A percentile compares a stretch with the other conserved stretches of the same genome.
These are phyloP conservation scores for Phaeomoniella chlamydospora DNA, from an alignment of 2,329 filamentous ascomycete genomes.

Conservation along the genomic window DNA sequence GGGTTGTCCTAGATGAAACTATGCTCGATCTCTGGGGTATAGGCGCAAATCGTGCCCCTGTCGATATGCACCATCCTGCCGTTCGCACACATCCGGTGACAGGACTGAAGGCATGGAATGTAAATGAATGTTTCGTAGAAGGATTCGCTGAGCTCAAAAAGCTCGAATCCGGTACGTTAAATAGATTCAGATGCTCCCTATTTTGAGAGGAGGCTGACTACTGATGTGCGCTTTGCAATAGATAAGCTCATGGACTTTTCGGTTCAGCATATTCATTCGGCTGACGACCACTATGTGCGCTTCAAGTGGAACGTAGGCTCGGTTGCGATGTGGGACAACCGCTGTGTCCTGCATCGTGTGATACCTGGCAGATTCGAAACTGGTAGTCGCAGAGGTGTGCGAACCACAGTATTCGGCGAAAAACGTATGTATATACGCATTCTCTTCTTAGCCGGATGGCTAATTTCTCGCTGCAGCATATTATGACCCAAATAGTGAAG, in stretches of 20 bases:
- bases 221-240: slow-evolving; percentile 1
- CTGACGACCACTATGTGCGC: slow-evolving; percentile 9
- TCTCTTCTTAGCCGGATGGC: no score
- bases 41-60: slow-evolving; percentile 8
- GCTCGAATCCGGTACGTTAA: slow-evolving; percentile 10
- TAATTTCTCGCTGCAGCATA: no score
- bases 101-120: slow-evolving; percentile 10
- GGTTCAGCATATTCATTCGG: slow-evolving; percentile 9
- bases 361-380: slow-evolving; percentile 11
- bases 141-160: slow-evolving; percentile 11
- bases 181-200: slow-evolving; percentile 6
- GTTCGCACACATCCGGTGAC: slow-evolving; percentile 13
- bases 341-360: slow-evolving; percentile 9
- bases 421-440: no score
- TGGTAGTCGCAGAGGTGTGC: slow-evolving; percentile 9
- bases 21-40: slow-evolving; percentile 9
- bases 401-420: slow-evolving; percentile 10
- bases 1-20: no score
- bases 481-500: no score
- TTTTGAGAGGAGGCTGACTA: slow-evolving; percentile 1
- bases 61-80: slow-evolving; percentile 9
- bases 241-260: no score
- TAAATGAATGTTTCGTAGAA: slow-evolving; percentile 10
- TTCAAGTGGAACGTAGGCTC: slow-evolving; percentile 8
- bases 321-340: slow-evolving; percentile 12